A percentile compares a stretch with the other conserved stretches of the same genome.
Evolutionary conservation across 228 moss, liverwort and hornwort species (phyloP).

Genomic region (Sphagnum fallax): DNA sequence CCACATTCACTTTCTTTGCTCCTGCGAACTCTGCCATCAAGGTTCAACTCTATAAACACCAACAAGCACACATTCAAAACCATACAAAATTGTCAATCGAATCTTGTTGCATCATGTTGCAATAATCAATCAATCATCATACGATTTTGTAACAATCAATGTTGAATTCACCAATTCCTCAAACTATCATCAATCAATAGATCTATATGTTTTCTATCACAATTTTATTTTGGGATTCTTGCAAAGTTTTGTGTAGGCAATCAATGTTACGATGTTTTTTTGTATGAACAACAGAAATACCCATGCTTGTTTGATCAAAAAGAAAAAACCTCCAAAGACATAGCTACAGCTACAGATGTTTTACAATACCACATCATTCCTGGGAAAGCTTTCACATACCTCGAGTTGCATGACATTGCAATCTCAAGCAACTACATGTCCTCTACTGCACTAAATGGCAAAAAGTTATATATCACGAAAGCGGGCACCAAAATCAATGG

Average conservation of each 20-base stretch:
- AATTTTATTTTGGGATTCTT: background rate
- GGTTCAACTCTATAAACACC: background rate
- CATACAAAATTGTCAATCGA: too few species aligned
- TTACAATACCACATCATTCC: constrained; percentile 39
- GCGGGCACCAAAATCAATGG: constrained; percentile 22
- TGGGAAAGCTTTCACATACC: background rate
- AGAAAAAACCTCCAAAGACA: constrained; percentile 3
- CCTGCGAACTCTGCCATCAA: constrained; percentile 29
- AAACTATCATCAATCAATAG: background rate
- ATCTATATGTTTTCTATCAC: background rate
- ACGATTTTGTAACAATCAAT: too few species aligned
- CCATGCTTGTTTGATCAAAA: constrained; percentile 16
- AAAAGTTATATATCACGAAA: constrained; percentile 17
- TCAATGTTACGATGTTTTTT: background rate
- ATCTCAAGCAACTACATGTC: background rate
- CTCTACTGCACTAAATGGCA: background rate
- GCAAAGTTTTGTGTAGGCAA: background rate
- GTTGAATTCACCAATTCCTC: background rate
- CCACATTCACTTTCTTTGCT: constrained; percentile 37
- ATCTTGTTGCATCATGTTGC: too few species aligned
- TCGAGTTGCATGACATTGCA: constrained; percentile 13
- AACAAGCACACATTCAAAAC: too few species aligned
- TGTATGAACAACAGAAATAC: constrained; percentile 23
- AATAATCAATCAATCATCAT: too few species aligned
- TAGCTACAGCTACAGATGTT: constrained; percentile 14